Base-by-base conservation (phyloP, 1,139 yeast genomes). In the Kazachstania sp. region DNA sequence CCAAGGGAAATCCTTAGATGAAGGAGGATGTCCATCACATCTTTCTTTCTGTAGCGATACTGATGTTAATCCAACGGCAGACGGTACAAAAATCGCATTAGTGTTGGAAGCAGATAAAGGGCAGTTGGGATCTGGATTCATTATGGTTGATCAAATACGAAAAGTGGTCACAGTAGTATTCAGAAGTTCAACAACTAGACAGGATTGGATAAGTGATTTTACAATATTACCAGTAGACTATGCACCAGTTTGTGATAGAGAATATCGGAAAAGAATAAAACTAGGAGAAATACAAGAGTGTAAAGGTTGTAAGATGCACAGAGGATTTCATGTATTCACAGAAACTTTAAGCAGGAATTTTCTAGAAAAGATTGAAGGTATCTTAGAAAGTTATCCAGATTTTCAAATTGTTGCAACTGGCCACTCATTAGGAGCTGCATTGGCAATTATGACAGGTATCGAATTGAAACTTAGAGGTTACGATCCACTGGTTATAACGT, bases 401-500 rank as follows among this genome's bases (percentile, higher is more conserved):
- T 81, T 79, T 58, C 62, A 70, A 38, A 53, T 82, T 15, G 71
- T 75, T 3, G 70, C 82, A 2, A 67, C 78, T 2, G 92, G 92
- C 0, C 92, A 83, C 64, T 83, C 92, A 0, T 62, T 83, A 29
- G 94, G 92, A 1, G 92, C 82, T 2, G 86, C 87, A 0, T 64
- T 82, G 47, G 82, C 87, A 0, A 63, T 72, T 13, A 64, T 84
- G 36, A 72, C 78, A 11, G 88, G 83, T 0, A 69, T 79, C 26
- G 88, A 83, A 56, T 70, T 78, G 48, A 69, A 70, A 50, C 54
- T 75, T 7, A 56, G 75, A 58, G 85, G 84, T 0, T 68, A 67
- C 46, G 63, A 71, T 6, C 81, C 83, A 0, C 61, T 74, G 39
- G 77, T 81, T 1, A 64, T 81, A 9, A 72, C 82, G 0, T 78